Evolutionary conservation across 2,329 filamentous ascomycete species (phyloP).

Genomic region (Colletotrichum simmondsii): DNA sequence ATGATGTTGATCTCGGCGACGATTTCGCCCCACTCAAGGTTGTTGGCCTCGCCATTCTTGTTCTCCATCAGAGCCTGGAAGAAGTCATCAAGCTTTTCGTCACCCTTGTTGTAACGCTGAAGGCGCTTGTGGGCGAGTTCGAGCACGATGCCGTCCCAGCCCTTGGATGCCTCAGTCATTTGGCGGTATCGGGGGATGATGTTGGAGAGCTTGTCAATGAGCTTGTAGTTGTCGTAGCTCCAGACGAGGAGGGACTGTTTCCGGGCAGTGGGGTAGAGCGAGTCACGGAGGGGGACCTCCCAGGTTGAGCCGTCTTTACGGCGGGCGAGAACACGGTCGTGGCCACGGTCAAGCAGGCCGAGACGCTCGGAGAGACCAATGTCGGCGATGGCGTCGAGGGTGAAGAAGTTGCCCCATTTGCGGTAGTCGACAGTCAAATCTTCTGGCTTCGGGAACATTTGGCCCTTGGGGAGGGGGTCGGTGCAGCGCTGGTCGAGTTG

Average conservation of each 20-base stretch:
- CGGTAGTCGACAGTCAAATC: conserved; percentile 62
- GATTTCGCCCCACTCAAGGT: conserved; percentile 68
- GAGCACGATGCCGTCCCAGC: conserved; percentile 58
- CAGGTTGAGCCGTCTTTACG: conserved; percentile 57
- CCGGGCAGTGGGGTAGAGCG: conserved; percentile 60
- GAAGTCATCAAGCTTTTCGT: conserved; percentile 66
- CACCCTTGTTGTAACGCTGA: conserved; percentile 58
- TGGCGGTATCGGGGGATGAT: conserved; percentile 55
- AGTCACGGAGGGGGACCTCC: conserved; percentile 58
- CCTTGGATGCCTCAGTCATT: conserved; percentile 50
- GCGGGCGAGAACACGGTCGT: conserved; percentile 55
- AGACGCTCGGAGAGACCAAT: conserved; percentile 64
- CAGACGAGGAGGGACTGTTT: conserved; percentile 63
- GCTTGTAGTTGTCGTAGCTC: conserved; percentile 61
- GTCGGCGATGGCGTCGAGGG: conserved; percentile 65
- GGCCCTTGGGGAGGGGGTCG: conserved; percentile 44
- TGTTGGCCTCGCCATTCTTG: conserved; percentile 46
- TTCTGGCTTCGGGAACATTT: conserved; percentile 39
- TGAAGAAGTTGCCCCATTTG: conserved; percentile 65
- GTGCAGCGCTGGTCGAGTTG: conserved; percentile 56
- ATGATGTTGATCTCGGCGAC: conserved; percentile 66
- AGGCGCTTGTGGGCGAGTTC: conserved; percentile 15
- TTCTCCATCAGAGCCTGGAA: conserved; percentile 66
- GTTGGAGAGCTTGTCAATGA: conserved; percentile 58
- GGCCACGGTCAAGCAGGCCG: conserved; percentile 60